Percentiles rank a stretch among this genome's conserved stretches.
These are phyloP conservation scores for Plasmodium sp. DNA, from an alignment of 169 alveolate species.

Conservation along the genomic window DNA sequence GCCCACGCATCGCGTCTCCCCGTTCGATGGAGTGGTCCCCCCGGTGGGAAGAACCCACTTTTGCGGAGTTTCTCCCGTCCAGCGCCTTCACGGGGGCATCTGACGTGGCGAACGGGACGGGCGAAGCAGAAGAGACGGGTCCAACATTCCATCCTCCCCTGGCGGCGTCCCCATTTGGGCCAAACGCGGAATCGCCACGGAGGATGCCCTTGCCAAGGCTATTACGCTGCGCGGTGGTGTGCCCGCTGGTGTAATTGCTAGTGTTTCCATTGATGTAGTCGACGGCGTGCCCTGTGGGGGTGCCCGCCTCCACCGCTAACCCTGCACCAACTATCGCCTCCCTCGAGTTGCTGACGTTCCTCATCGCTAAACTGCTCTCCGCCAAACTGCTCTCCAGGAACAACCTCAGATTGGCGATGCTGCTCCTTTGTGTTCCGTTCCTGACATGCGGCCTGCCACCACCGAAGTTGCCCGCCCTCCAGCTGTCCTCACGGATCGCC, in stretches of 20 bases:
- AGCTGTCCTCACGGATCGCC: not conserved
- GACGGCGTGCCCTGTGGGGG: not conserved
- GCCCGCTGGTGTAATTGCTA: not conserved
- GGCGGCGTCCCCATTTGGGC: not conserved
- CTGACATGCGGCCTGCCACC: not conserved
- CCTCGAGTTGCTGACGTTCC: not conserved
- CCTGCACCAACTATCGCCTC: not conserved
- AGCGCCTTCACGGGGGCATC: not conserved
- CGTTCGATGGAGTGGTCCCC: not conserved
- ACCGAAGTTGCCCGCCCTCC: not conserved
- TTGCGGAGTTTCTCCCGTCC: not conserved
- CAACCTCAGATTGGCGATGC: not conserved
- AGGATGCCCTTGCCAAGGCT: not conserved
- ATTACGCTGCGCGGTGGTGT: not conserved
- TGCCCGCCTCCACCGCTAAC: not conserved
- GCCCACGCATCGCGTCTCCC: not conserved
- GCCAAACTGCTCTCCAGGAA: not conserved
- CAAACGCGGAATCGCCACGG: not conserved
- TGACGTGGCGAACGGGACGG: not conserved
- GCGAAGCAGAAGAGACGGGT: not conserved
- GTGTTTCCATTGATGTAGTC: not conserved
- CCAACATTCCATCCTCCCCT: not conserved
- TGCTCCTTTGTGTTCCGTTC: not conserved
- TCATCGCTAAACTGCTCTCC: not conserved
- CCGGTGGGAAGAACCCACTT: not conserved